A percentile compares a stretch with the other conserved stretches of the same genome.
Evolutionary conservation across 2,329 filamentous ascomycete genomes (phyloP).

Genomic region (Xylaria digitata): DNA sequence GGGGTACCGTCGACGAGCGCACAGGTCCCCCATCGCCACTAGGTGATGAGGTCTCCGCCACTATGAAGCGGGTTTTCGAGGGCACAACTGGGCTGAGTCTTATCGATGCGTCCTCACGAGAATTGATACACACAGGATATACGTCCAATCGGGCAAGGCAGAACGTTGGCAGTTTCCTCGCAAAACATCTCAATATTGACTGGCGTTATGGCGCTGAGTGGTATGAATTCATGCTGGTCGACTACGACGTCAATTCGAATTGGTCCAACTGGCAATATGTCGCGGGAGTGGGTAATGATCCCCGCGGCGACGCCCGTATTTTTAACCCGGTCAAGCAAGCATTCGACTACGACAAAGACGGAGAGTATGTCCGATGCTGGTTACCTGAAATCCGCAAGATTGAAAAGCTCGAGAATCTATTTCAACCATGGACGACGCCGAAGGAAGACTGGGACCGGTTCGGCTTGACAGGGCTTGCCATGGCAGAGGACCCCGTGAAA

Average conservation of each 20-base stretch:
- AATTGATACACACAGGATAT: slow-evolving; percentile 80
- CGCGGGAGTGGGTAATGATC: slow-evolving; percentile 83
- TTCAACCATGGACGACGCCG: slow-evolving; percentile 75
- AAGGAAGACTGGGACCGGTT: slow-evolving; percentile 67
- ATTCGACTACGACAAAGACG: slow-evolving; percentile 78
- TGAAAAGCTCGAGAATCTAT: slow-evolving; percentile 67
- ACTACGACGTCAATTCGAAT: slow-evolving; percentile 81
- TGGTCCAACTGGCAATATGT: slow-evolving; percentile 90
- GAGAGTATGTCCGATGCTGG: slow-evolving; percentile 78
- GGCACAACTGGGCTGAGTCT: slow-evolving; percentile 80
- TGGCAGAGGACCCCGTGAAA: slow-evolving; percentile 75
- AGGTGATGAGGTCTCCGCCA: slow-evolving; percentile 58
- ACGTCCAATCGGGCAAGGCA: slow-evolving; percentile 81
- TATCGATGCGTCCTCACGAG: slow-evolving; percentile 81
- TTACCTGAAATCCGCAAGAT: slow-evolving; percentile 72
- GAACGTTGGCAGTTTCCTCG: slow-evolving; percentile 79
- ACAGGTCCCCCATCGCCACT: slow-evolving; percentile 53
- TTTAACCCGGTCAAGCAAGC: slow-evolving; percentile 88
- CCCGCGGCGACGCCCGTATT: slow-evolving; percentile 74
- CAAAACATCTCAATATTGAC: slow-evolving; percentile 79
- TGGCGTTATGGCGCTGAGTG: slow-evolving; percentile 86
- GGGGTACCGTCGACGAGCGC: slow-evolving; percentile 48
- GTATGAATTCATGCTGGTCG: slow-evolving; percentile 80
- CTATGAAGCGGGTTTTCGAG: slow-evolving; percentile 68
- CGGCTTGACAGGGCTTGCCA: slow-evolving; percentile 67